Base-by-base conservation (phyloP, 805 yeast species). In the Spathaspora boniae region DNA sequence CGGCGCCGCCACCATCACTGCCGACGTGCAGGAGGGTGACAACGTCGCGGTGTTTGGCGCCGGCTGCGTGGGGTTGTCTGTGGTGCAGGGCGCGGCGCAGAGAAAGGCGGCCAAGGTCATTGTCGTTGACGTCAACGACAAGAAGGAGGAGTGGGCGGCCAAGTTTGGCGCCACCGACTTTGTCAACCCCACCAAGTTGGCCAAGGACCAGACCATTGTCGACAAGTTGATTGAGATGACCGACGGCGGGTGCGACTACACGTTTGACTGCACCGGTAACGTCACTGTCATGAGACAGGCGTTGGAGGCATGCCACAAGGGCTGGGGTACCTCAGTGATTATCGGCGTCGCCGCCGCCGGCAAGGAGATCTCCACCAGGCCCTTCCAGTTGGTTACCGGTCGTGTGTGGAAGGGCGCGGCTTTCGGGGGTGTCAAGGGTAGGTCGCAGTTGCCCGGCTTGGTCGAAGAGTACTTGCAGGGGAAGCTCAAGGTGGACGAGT, bases 271-370 rank as follows among this genome's bases (percentile, higher is more conserved):
- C 72, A 93, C 98, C 35, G 99, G 99, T 69, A 93, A 91, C 57
- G 89, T 82, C 43, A 64, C 76, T 30, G 98, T 93, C 33, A 93
- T 93, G 99, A 82, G 98, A 70, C 72, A 80, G 56, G 98, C 98
- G 19, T 74, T 93, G 47, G 98, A 93, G 72, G 86, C 95, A 16
- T 88, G 96, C 62, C 98, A 93, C 72, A 91, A 89, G 68, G 99
- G 99, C 47, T 93, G 98, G 97, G 99, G 99, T 65, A 79, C 82
- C 57, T 87, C 96, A 16, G 76, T 91, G 50, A 72, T 93, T 53
- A 93, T 93, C 58, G 98, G 98, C 62, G 99, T 93, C 50, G 99
- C 98, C 31, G 95, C 96, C 48, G 95, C 97, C 26, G 99, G 98
- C 47, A 74, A 88, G 67, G 98, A 93, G 69, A 89, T 94, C 46